A percentile compares a stretch with the other conserved stretches of the same genome.
These are phyloP conservation scores for Balansia obtecta DNA, from an alignment of 2,329 filamentous ascomycete genomes.

Conservation along the genomic window DNA sequence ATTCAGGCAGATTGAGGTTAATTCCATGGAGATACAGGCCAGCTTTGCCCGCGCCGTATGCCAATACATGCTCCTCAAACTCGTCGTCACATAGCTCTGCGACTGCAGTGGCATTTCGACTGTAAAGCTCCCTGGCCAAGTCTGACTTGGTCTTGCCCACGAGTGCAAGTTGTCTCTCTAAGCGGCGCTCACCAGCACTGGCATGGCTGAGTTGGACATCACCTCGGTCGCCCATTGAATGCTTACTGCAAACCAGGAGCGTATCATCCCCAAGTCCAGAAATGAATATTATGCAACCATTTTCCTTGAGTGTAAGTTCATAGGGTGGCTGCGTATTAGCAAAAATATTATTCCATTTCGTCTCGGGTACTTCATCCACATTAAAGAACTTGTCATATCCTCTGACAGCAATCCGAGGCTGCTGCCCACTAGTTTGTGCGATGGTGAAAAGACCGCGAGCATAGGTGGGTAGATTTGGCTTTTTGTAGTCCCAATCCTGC, in stretches of 20 bases:
- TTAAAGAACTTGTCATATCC: constrained; percentile 99
- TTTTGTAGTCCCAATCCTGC: constrained; percentile 94
- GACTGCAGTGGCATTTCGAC: constrained; percentile 84
- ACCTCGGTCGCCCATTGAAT: constrained; percentile 74
- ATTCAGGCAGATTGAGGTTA: constrained; percentile 88
- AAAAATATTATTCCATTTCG: constrained; percentile 71
- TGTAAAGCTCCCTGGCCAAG: constrained; percentile 61
- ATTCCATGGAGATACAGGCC: constrained; percentile 93
- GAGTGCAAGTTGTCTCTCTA: constrained; percentile 64
- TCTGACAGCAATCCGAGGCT: constrained; percentile 68
- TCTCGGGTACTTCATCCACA: constrained; percentile 66
- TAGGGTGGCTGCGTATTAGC: constrained; percentile 72
- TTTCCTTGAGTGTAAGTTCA: constrained; percentile 93
- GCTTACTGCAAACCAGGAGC: constrained; percentile 95
- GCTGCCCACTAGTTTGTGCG: constrained; percentile 46
- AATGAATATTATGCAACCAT: constrained; percentile 98
- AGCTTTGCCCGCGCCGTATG: constrained; percentile 69
- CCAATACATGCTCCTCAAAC: constrained; percentile 94
- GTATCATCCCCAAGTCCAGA: constrained; percentile 81
- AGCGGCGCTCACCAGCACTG: constrained; percentile 65
- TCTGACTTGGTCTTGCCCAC: constrained; percentile 71
- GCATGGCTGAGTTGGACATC: constrained; percentile 72
- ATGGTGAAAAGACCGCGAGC: constrained; percentile 89
- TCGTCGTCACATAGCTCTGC: constrained; percentile 91
- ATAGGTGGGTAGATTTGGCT: constrained; percentile 72